These are phyloP conservation scores for Lupinus albus DNA, from an alignment of 306 rosid species.

Conservation along the genomic window DNA sequence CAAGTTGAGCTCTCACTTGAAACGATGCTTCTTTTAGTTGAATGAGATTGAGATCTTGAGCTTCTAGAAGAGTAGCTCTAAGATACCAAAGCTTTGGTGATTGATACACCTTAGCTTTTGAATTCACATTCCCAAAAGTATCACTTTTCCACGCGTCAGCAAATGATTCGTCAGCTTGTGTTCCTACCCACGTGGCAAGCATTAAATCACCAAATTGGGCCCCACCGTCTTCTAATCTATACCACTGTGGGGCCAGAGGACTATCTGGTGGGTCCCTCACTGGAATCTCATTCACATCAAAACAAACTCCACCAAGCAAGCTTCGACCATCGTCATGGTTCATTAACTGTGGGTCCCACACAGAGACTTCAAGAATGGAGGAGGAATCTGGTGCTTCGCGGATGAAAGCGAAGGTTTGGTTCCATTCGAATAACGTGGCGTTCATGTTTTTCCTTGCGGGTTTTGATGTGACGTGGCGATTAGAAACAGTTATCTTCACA, in stretches of 20 bases:
- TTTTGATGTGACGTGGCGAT: slow-evolving; percentile 50
- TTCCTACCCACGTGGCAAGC: slow-evolving; percentile 94
- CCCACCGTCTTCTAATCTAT: slow-evolving; percentile 70
- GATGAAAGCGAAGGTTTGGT: slow-evolving; percentile 82
- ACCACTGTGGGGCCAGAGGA: slow-evolving; percentile 92
- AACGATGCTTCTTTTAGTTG: slow-evolving; percentile 47
- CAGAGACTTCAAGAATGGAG: slow-evolving; percentile 65
- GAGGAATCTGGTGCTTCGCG: slow-evolving; percentile 68
- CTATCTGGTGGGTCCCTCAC: slow-evolving; percentile 88
- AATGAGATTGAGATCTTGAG: slow-evolving; percentile 63
- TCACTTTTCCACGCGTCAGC: slow-evolving; percentile 80
- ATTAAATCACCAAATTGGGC: slow-evolving; percentile 67
- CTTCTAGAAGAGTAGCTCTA: slow-evolving; percentile 71
- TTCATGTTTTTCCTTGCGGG: slow-evolving; percentile 59
- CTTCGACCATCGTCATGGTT: slow-evolving; percentile 36
- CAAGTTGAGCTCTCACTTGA: slow-evolving; percentile 69
- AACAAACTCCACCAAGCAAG: slow-evolving; percentile 78
- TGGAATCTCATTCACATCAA: slow-evolving; percentile 73
- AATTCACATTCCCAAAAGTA: slow-evolving; percentile 42
- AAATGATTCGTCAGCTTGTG: slow-evolving; percentile 89
- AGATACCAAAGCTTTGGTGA: slow-evolving; percentile 94
- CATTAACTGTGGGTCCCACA: slow-evolving; percentile 51
- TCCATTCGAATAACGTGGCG: slow-evolving; percentile 71
- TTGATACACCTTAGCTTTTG: slow-evolving; percentile 68
- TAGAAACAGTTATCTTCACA: slow-evolving; percentile 57